These are phyloP conservation scores for Xerocomus potaroensis DNA, from an alignment of 768 basidiomycete species.

Conservation along the genomic window DNA sequence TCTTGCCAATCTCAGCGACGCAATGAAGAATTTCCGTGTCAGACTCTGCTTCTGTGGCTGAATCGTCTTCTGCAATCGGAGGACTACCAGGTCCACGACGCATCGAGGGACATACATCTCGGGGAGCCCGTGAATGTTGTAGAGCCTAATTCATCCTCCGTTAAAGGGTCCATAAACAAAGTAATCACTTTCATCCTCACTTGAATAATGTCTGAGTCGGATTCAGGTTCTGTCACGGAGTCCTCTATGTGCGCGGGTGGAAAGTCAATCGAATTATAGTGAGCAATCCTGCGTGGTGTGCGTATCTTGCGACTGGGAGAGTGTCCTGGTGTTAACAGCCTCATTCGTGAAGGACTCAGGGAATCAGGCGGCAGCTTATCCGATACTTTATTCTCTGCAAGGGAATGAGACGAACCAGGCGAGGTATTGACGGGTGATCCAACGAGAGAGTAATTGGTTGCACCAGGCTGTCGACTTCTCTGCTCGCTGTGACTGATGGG, in stretches of 20 bases:
- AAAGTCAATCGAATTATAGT: slow-evolving; percentile 2
- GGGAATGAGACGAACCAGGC: neutral
- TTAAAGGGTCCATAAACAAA: neutral
- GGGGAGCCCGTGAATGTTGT: neutral
- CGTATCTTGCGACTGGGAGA: slow-evolving; percentile 5
- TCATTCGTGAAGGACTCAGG: neutral
- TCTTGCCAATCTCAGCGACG: slow-evolving; percentile 15
- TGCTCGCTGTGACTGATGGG: neutral
- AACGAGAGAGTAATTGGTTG: slow-evolving; percentile 2
- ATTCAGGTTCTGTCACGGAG: slow-evolving; percentile 30
- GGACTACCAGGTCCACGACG: neutral
- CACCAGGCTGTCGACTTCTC: neutral
- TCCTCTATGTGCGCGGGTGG: slow-evolving; percentile 16
- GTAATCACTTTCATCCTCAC: slow-evolving; percentile 1
- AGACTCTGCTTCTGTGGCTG: slow-evolving; percentile 32
- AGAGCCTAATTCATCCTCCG: neutral
- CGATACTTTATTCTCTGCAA: slow-evolving; percentile 1
- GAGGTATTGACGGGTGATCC: slow-evolving; percentile 3
- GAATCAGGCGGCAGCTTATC: neutral
- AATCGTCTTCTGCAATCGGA: slow-evolving; percentile 20
- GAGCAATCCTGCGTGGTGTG: neutral
- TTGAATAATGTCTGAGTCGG: slow-evolving; percentile 17
- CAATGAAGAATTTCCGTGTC: slow-evolving; percentile 25
- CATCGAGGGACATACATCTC: neutral
- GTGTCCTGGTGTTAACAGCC: neutral